Evolutionary conservation across 2,329 filamentous ascomycete genomes (phyloP).

Genomic region (Rugonectria rugulosa): DNA sequence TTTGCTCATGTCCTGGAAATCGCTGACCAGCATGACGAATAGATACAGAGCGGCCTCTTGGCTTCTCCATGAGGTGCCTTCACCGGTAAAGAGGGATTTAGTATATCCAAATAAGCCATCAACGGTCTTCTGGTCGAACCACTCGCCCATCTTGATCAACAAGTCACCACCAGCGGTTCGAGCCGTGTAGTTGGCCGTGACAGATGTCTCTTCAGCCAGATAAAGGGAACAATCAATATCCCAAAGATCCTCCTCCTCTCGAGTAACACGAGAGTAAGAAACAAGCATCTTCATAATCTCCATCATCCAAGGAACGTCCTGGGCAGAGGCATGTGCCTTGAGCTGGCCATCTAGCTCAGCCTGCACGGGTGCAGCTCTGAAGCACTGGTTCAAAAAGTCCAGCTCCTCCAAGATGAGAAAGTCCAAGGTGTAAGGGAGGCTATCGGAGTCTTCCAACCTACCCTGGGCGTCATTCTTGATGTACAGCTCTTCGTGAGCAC

Average conservation of each 20-base stretch:
- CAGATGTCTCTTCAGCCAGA: slow-evolving; percentile 91
- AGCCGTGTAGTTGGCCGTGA: slow-evolving; percentile 95
- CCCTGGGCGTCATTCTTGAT: slow-evolving; percentile 87
- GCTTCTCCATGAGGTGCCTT: slow-evolving; percentile 60
- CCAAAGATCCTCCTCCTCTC: slow-evolving; percentile 94
- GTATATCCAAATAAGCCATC: slow-evolving; percentile 83
- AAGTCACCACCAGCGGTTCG: slow-evolving; percentile 92
- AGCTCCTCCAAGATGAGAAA: slow-evolving; percentile 93
- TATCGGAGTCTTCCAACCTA: slow-evolving; percentile 87
- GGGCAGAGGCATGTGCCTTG: slow-evolving; percentile 63
- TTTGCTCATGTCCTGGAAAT: slow-evolving; percentile 81
- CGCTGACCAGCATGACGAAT: slow-evolving; percentile 82
- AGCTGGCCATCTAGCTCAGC: slow-evolving; percentile 87
- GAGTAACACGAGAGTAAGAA: slow-evolving; percentile 87
- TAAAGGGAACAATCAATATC: slow-evolving; percentile 96
- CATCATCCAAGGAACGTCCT: slow-evolving; percentile 79
- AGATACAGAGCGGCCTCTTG: slow-evolving; percentile 87
- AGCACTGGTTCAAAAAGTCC: slow-evolving; percentile 90
- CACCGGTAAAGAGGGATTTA: slow-evolving; percentile 72
- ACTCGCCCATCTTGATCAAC: slow-evolving; percentile 90
- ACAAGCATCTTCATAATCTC: slow-evolving; percentile 88
- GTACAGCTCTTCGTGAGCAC: slow-evolving; percentile 81
- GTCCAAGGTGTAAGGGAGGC: slow-evolving; percentile 92
- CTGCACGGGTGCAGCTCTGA: slow-evolving; percentile 87
- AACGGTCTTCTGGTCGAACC: slow-evolving; percentile 78